Conservation (phyloP, 1,284 basidiomycete species). For the Boletus semigastroideus region DNA sequence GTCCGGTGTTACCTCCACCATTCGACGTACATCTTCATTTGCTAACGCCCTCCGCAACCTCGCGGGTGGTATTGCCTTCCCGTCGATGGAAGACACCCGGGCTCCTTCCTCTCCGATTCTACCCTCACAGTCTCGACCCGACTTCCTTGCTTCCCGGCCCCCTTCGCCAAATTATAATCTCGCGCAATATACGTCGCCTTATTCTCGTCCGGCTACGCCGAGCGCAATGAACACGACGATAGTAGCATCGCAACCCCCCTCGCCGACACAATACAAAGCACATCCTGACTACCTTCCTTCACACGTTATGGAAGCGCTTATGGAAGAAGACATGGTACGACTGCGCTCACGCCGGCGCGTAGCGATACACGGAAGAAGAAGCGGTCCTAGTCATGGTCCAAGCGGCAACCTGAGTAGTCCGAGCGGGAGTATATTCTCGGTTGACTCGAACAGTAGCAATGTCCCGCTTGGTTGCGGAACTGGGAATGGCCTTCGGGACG, state of each 20-base stretch:
- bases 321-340: conserved; percentile 90
- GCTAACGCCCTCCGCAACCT: conserved; percentile 80
- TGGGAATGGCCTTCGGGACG: conserved; percentile 66
- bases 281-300: conserved; percentile 60
- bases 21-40: conserved; percentile 82
- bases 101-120: conserved; percentile 43
- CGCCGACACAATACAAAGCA: conserved; percentile 31
- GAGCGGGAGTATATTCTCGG: conserved; percentile 70
- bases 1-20: conserved; percentile 58
- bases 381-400: conserved; percentile 20
- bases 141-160: conserved; percentile 55
- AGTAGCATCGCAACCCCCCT: conserved; percentile 30
- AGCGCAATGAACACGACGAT: conserved; percentile 21
- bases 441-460: conserved; percentile 60
- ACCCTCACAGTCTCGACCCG: conserved; percentile 29
- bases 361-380: conserved; percentile 39
- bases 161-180: conserved; percentile 76
- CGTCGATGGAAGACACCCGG: conserved; percentile 52
- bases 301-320: conserved; percentile 82
- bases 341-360: conserved; percentile 66
- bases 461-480: conserved; percentile 73
- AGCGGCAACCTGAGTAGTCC: conserved; percentile 53
- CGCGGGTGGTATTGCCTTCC: conserved; percentile 70
- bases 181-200: conserved; percentile 75
- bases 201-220: conserved; percentile 53